Evolutionary conservation across 441 rosid species (phyloP).

Genomic region (Theobroma grandiflorum): DNA sequence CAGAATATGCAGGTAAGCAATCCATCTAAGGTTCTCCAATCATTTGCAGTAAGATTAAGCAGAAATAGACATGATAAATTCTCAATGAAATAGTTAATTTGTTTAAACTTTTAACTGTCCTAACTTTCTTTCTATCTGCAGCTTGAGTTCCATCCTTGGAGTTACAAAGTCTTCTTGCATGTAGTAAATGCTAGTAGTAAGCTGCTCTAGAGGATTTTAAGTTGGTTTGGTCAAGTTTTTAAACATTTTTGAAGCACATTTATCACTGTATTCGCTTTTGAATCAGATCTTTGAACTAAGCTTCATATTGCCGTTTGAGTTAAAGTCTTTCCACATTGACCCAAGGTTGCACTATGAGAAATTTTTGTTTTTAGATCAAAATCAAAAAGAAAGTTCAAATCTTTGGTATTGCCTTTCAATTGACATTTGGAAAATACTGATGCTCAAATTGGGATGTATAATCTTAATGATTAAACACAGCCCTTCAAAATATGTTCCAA

Average conservation of each 20-base stretch:
- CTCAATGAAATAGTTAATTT: background rate
- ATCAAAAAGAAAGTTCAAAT: background rate
- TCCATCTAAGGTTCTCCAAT: slow-evolving; percentile 17
- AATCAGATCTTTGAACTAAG: background rate
- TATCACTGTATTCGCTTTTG: background rate
- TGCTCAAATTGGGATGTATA: background rate
- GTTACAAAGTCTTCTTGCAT: slow-evolving; percentile 6
- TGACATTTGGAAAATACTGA: background rate
- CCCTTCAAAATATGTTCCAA: background rate
- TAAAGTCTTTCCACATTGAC: background rate
- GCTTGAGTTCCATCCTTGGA: background rate
- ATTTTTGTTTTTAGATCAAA: background rate
- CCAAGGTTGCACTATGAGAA: background rate
- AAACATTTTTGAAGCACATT: background rate
- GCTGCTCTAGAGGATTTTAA: slow-evolving; percentile 14
- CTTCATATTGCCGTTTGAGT: background rate
- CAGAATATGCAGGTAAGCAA: slow-evolving; percentile 79
- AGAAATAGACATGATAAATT: background rate
- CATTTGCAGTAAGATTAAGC: slow-evolving; percentile 11
- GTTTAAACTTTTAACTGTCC: background rate
- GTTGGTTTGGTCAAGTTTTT: slow-evolving; percentile 6
- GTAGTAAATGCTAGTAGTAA: background rate
- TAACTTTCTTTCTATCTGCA: background rate
- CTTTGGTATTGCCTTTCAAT: background rate
- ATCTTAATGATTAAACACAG: background rate